phyloP scores from a whole-genome alignment of 140 eudicot genomes.

The Senecio squalidus region DNA sequence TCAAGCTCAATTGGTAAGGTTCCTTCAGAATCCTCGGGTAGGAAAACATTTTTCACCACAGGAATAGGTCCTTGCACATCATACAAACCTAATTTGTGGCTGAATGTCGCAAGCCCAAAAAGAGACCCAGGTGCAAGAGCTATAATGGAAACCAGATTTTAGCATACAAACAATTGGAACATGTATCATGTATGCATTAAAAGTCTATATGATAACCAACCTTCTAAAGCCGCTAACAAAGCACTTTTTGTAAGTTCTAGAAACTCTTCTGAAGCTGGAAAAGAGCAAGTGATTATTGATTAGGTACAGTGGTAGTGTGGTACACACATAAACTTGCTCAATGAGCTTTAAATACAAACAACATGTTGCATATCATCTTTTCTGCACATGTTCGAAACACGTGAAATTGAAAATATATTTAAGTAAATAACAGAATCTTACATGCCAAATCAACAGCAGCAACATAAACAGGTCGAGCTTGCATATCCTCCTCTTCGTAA shows the following conservation, averaged over 20 bases:
- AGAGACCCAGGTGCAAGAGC: constrained; percentile 97
- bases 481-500: constrained; percentile 73
- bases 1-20: constrained; percentile 70
- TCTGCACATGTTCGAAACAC: neutral
- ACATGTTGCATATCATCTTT: no score
- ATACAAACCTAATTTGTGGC: constrained; percentile 91
- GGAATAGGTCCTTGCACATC: constrained; percentile 99
- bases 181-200: neutral
- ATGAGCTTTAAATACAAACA: neutral
- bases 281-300: neutral
- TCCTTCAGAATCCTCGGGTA: constrained; percentile 64
- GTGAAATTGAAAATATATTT: neutral
- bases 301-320: constrained; percentile 13
- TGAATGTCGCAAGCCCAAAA: constrained; percentile 94
- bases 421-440: constrained; percentile 35
- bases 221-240: constrained; percentile 93
- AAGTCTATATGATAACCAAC: constrained; percentile 31
- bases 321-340: constrained; percentile 3
- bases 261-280: constrained; percentile 97
- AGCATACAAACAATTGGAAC: constrained; percentile 1
- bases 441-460: constrained; percentile 94
- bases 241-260: constrained; percentile 96
- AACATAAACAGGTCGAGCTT: constrained; percentile 92
- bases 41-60: constrained; percentile 87
- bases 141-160: constrained; percentile 26